Conservation (phyloP, 371 early-diverging fungal genomes). For the Rhizomucor miehei region DNA sequence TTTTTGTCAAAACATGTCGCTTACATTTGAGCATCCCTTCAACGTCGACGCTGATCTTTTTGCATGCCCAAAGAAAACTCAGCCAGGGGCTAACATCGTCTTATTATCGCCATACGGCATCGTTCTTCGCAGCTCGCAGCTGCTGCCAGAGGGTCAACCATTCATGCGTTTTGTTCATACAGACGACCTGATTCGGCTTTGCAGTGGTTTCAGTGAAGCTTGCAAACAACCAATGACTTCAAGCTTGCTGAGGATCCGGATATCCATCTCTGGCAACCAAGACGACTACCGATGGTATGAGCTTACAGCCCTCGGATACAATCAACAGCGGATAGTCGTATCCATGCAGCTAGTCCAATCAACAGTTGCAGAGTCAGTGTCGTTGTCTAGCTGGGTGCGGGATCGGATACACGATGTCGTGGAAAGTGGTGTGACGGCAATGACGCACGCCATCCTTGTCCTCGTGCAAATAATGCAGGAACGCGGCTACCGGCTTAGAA, state of each 20-base stretch:
- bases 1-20: too few relatives aligned
- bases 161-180: slow-evolving; percentile 23
- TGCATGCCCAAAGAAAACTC: too few relatives aligned
- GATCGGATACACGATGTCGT: slow-evolving; percentile 3
- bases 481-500: slow-evolving; percentile 6
- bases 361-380: background rate
- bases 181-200: slow-evolving; percentile 16
- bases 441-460: slow-evolving; percentile 7
- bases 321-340: background rate
- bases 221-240: slow-evolving; percentile 5
- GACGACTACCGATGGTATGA: slow-evolving; percentile 5
- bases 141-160: slow-evolving; percentile 8
- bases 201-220: slow-evolving; percentile 14
- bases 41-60: too few relatives aligned
- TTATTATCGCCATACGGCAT: slow-evolving; percentile 16
- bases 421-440: slow-evolving; percentile 1
- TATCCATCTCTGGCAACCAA: background rate
- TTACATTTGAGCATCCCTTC: too few relatives aligned
- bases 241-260: background rate
- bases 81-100: background rate
- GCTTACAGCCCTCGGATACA: background rate
- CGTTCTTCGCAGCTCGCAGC: slow-evolving; percentile 9
- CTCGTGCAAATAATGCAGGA: slow-evolving; percentile 7
- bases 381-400: background rate
- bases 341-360: background rate